phyloP scores from a whole-genome alignment of 768 basidiomycete species.

The Mycena chlorophos region DNA sequence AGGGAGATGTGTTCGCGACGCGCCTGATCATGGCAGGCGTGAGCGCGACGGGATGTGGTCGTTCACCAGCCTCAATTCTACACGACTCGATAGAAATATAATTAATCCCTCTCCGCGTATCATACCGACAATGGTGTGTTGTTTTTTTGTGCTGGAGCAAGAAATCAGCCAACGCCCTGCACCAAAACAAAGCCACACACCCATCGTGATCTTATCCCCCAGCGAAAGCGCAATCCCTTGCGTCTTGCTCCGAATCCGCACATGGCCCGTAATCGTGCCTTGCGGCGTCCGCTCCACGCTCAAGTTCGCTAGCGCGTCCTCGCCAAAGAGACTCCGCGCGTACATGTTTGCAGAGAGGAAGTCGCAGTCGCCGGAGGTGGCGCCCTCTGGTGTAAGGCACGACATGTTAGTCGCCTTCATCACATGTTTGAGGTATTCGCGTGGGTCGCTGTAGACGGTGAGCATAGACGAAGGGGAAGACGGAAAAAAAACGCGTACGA shows the following conservation, averaged over 20 bases:
- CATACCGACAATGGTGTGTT: slow-evolving; percentile 17
- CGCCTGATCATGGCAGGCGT: too few relatives aligned
- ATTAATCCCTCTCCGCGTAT: slow-evolving; percentile 4
- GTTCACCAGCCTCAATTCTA: background rate
- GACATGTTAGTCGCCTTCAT: slow-evolving; percentile 99
- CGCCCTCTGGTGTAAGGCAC: slow-evolving; percentile 93
- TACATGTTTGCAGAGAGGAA: slow-evolving; percentile 98
- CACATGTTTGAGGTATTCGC: slow-evolving; percentile 88
- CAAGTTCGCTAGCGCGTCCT: slow-evolving; percentile 94
- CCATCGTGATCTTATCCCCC: slow-evolving; percentile 84
- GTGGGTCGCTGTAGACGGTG: slow-evolving; percentile 64
- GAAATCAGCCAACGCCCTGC: background rate
- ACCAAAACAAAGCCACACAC: slow-evolving; percentile 30
- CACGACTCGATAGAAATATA: background rate
- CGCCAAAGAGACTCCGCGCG: slow-evolving; percentile 91
- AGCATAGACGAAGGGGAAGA: background rate
- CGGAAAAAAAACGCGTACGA: slow-evolving; percentile 52
- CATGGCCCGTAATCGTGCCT: slow-evolving; percentile 86
- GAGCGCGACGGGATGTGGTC: too few relatives aligned
- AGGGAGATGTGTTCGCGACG: too few relatives aligned
- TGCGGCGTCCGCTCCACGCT: slow-evolving; percentile 85
- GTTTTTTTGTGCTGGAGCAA: slow-evolving; percentile 17
- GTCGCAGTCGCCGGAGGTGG: slow-evolving; percentile 92
- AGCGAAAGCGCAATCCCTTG: slow-evolving; percentile 95
- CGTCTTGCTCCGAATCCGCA: slow-evolving; percentile 95